Evolutionary conservation across 805 yeast genomes (phyloP), one percentile per base, ranked within the genome.

Genomic region (Starmera dryadoides): DNA sequence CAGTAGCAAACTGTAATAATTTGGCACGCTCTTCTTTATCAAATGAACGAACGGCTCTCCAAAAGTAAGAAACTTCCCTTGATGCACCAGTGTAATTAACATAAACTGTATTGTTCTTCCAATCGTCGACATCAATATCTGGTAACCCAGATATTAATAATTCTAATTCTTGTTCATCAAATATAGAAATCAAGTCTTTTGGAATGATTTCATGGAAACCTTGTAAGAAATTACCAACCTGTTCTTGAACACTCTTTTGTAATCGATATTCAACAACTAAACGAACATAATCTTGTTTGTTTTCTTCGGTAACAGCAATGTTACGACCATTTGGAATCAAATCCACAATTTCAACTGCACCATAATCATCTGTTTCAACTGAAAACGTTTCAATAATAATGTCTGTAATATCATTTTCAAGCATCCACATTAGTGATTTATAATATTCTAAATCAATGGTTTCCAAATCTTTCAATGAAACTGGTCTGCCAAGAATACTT

Each of bases 41-140:
- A 63, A 93, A 93, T 1, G 97, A 86, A 52, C 87, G 77, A 12
- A 93, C 96, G 1, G 97, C 96, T 56, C 97, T 72, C 99, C 99
- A 93, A 64, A 93, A 93, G 86, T 97, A 91, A 55, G 83, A 88
- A 41, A 93, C 81, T 56, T 89, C 97, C 23, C 86, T 79, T 2
- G 95, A 85, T 2, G 85, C 72, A 1, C 89, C 72, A 0, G 87
- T 75, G 58, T 91, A 93, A 56, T 88, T 91, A 35, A 75, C 81
- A 61, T 93, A 83, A 1, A 66, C 69, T 2, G 96, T 77, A 56
- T 93, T 85, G 53, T 78, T 81, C 48, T 85, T 84, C 99, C 99
- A 93, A 56, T 93, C 99, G 49, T 81, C 86, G 17, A 91, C 91
- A 63, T 87, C 96, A 52, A 93, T 88, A 52, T 91, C 96, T 2